A percentile compares a stretch with the other conserved stretches of the same genome.
These are phyloP conservation scores for Fraxinus velutina DNA, from an alignment of 305 asterid genomes.

Conservation along the genomic window DNA sequence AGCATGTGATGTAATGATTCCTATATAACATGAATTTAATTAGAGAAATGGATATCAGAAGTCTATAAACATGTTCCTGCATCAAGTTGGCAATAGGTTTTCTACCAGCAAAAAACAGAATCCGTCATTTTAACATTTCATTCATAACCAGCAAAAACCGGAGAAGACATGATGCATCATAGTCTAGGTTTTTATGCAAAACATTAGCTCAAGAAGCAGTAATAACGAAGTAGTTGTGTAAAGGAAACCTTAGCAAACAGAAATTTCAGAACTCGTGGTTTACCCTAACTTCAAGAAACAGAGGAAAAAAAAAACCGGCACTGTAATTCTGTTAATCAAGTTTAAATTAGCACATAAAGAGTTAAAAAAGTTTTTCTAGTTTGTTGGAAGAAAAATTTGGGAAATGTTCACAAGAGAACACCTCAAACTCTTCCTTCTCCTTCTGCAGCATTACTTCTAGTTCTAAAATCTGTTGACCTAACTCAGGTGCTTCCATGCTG, in stretches of 20 bases:
- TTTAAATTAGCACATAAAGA: constrained; percentile 9
- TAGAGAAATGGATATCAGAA: constrained; percentile 4
- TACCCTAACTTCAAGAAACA: background rate
- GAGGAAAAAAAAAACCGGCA: background rate
- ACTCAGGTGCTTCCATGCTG: constrained; percentile 37
- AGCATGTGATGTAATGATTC: constrained; percentile 43
- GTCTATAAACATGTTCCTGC: background rate
- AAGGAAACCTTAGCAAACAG: constrained; percentile 14
- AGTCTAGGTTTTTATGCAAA: constrained; percentile 15
- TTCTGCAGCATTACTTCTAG: constrained; percentile 52
- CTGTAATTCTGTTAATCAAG: background rate
- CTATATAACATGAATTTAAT: constrained; percentile 30
- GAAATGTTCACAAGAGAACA: constrained; percentile 26
- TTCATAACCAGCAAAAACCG: background rate
- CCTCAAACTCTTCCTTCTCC: constrained; percentile 77
- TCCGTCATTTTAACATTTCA: constrained; percentile 15
- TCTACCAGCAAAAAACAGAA: constrained; percentile 21
- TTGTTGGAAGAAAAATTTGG: constrained; percentile 17
- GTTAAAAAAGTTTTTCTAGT: background rate
- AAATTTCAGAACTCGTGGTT: constrained; percentile 10
- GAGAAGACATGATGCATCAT: constrained; percentile 6
- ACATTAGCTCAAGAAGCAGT: constrained; percentile 13
- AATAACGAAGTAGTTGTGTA: constrained; percentile 1
- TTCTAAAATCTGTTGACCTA: constrained; percentile 45
- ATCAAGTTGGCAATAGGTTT: background rate